A percentile compares a stretch with the other conserved stretches of the same genome.
Evolutionary conservation across 1,284 basidiomycete species (phyloP).

Genomic region (Hypsizygus ulmarius): DNA sequence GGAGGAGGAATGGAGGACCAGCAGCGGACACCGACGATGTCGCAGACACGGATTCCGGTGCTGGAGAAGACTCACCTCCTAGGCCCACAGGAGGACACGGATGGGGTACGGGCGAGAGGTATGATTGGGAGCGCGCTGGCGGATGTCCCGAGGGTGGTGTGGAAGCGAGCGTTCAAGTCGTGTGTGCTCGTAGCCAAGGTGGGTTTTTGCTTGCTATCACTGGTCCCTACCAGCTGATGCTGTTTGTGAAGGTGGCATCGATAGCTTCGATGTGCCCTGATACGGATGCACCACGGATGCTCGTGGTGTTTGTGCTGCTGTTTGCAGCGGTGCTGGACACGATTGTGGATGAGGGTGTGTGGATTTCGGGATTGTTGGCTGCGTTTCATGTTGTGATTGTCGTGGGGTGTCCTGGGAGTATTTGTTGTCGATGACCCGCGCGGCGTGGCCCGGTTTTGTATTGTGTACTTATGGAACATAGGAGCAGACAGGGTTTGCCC

Average conservation of each 20-base stretch:
- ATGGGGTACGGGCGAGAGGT: background rate
- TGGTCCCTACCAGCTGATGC: background rate
- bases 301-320: constrained; percentile 25
- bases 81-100: constrained; percentile 17
- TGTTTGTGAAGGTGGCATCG: constrained; percentile 27
- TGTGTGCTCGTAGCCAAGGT: constrained; percentile 50
- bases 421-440: constrained; percentile 13
- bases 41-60: background rate
- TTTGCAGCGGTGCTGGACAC: constrained; percentile 45
- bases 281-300: constrained; percentile 2
- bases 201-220: constrained; percentile 3
- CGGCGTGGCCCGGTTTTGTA: too few species aligned
- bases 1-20: background rate
- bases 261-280: constrained; percentile 33
- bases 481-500: too few species aligned
- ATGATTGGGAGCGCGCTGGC: background rate
- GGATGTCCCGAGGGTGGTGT: constrained; percentile 16
- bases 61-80: constrained; percentile 23
- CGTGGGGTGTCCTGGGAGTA: constrained; percentile 10
- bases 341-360: constrained; percentile 37
- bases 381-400: constrained; percentile 35
- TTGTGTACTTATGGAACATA: too few species aligned
- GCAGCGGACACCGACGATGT: background rate
- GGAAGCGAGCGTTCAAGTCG: constrained; percentile 37
- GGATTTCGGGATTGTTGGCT: constrained; percentile 37